Evolutionary conservation across 2,329 filamentous ascomycete genomes (phyloP).

Genomic region (Talaromyces sp.): DNA sequence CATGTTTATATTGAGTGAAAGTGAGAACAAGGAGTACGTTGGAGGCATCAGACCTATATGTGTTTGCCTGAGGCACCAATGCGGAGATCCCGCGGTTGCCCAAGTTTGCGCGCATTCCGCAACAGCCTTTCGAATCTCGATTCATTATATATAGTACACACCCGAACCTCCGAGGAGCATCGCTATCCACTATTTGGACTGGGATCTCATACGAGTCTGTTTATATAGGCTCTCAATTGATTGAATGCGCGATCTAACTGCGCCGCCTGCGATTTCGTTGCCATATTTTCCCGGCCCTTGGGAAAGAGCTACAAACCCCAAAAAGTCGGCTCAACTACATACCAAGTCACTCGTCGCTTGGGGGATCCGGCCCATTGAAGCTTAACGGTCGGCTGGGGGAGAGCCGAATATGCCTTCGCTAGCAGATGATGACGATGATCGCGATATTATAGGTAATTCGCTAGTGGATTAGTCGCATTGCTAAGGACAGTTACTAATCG

Average conservation of each 20-base stretch:
- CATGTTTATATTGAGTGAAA: background rate
- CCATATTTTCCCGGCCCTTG: background rate
- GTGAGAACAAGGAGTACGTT: background rate
- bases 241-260: background rate
- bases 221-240: background rate
- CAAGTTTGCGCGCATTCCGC: background rate
- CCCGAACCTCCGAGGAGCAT: no score
- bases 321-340: background rate
- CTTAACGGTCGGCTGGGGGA: background rate
- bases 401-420: constrained; percentile 33
- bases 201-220: background rate
- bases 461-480: background rate
- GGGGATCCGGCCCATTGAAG: background rate
- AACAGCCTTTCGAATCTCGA: background rate
- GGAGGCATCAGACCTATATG: background rate
- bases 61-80: constrained; percentile 20
- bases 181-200: background rate
- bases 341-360: background rate
- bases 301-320: background rate
- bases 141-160: no score
- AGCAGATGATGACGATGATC: constrained; percentile 28
- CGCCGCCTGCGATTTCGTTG: background rate
- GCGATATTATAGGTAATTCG: constrained; percentile 21
- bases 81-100: constrained; percentile 10
- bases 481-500: constrained; percentile 9